Evolutionary conservation across 2,329 filamentous ascomycete species (phyloP).

Genomic region (Colletotrichum sublineola): DNA sequence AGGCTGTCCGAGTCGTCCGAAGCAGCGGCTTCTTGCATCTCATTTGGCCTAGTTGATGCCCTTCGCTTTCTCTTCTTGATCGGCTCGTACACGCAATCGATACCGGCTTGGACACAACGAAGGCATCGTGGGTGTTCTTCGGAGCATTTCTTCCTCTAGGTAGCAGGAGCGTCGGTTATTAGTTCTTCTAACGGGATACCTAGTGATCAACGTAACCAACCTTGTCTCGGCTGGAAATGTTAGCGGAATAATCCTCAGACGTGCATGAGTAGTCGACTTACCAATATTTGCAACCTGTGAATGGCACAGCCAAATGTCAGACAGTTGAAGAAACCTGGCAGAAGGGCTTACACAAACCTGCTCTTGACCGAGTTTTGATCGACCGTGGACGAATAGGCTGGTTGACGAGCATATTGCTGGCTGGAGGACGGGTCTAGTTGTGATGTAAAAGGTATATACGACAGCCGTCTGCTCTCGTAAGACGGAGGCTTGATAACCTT

Average conservation of each 20-base stretch:
- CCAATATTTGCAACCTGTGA: constrained; percentile 42
- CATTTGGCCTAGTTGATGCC: constrained; percentile 8
- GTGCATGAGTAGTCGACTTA: background rate
- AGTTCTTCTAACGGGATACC: background rate
- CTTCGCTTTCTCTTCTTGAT: constrained; percentile 43
- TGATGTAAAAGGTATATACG: background rate
- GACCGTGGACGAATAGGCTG: constrained; percentile 41
- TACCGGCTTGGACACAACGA: constrained; percentile 40
- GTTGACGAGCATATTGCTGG: constrained; percentile 38
- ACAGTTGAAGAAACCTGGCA: background rate
- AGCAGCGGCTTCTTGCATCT: constrained; percentile 7
- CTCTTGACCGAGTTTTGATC: constrained; percentile 43
- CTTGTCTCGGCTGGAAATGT: constrained; percentile 39
- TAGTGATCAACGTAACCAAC: constrained; percentile 7
- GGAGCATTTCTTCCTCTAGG: constrained; percentile 42
- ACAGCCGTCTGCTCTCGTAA: background rate
- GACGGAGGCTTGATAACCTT: constrained; percentile 15
- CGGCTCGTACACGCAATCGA: constrained; percentile 40
- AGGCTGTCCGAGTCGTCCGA: constrained; percentile 32
- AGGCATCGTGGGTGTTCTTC: constrained; percentile 41
- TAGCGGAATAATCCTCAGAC: constrained; percentile 4
- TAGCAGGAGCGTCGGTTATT: background rate
- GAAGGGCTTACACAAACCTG: constrained; percentile 37
- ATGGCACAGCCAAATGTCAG: constrained; percentile 14
- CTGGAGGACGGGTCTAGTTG: background rate